Percentiles rank a stretch among this genome's conserved stretches.
These are phyloP conservation scores for Odonthalia washingtoniensis DNA, from an alignment of 31 red algal genomes.

Conservation along the genomic window DNA sequence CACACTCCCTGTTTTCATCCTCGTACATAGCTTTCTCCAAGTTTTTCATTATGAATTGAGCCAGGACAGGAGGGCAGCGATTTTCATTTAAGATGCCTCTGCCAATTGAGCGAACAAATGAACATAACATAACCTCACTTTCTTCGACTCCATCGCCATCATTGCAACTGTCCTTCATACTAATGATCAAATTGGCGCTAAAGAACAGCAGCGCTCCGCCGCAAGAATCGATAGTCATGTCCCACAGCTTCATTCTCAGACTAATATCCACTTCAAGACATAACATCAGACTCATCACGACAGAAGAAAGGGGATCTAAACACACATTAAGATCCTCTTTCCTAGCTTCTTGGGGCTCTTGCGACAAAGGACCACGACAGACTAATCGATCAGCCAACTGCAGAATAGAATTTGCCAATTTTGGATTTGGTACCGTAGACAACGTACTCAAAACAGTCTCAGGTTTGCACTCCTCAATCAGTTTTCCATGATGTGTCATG, in stretches of 20 bases:
- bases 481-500: neutral
- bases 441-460: slow-evolving; percentile 50
- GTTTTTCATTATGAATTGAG: too few relatives aligned
- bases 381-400: slow-evolving; percentile 46
- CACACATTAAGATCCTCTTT: neutral
- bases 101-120: slow-evolving; percentile 24
- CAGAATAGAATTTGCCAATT: slow-evolving; percentile 26
- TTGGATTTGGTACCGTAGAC: slow-evolving; percentile 52
- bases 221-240: slow-evolving; percentile 52
- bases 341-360: too few relatives aligned
- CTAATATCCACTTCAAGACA: slow-evolving; percentile 46
- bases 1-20: neutral
- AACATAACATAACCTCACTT: slow-evolving; percentile 32
- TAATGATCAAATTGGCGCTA: slow-evolving; percentile 24
- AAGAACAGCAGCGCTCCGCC: slow-evolving; percentile 62
- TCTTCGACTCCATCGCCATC: slow-evolving; percentile 31
- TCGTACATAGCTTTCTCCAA: too few relatives aligned
- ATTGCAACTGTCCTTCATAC: neutral
- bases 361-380: slow-evolving; percentile 53
- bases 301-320: slow-evolving; percentile 41
- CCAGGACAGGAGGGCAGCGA: slow-evolving; percentile 14
- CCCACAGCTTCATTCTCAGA: slow-evolving; percentile 56
- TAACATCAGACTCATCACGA: slow-evolving; percentile 61
- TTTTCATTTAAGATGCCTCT: neutral
- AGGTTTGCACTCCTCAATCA: neutral